These are phyloP conservation scores for Hypsizygus ulmarius DNA, from an alignment of 1,284 basidiomycete genomes.

Conservation along the genomic window DNA sequence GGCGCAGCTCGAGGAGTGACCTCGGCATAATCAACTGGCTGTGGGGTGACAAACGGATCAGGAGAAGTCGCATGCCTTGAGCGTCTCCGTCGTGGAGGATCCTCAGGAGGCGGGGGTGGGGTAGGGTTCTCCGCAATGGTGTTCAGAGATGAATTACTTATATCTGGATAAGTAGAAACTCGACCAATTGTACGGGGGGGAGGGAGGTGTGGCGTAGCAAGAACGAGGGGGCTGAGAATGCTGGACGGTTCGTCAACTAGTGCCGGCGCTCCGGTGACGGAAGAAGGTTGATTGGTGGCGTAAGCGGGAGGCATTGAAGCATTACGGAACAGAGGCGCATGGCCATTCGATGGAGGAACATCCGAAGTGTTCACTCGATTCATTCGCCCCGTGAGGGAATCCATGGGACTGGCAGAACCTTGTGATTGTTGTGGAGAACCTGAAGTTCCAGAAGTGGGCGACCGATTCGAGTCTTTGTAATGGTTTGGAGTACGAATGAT, in stretches of 20 bases:
- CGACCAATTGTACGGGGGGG: conserved; percentile 32
- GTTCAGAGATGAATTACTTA: conserved; percentile 24
- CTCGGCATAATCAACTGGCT: conserved; percentile 13
- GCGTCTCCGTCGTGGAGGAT: background rate
- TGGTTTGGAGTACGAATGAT: conserved; percentile 65
- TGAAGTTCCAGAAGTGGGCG: conserved; percentile 8
- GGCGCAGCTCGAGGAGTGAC: conserved; percentile 5
- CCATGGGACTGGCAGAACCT: conserved; percentile 16
- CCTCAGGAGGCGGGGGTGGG: conserved; percentile 1
- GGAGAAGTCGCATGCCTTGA: conserved; percentile 1
- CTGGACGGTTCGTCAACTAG: conserved; percentile 56
- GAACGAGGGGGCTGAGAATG: conserved; percentile 52
- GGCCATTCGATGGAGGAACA: conserved; percentile 9
- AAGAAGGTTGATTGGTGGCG: conserved; percentile 20
- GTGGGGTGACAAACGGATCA: conserved; percentile 12
- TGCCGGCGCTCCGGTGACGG: conserved; percentile 30
- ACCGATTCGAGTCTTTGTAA: conserved; percentile 31
- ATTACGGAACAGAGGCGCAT: conserved; percentile 29
- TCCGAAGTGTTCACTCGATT: conserved; percentile 24
- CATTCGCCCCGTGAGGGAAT: conserved; percentile 28
- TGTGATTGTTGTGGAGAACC: conserved; percentile 15
- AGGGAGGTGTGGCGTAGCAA: conserved; percentile 33
- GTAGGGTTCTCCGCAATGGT: conserved; percentile 30
- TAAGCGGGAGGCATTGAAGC: conserved; percentile 28
- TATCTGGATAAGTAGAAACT: conserved; percentile 30